Evolutionary conservation across 352 stramenopile species (phyloP), one percentile per base, ranked within the genome.

Genomic region (Blastocystis sp.): DNA sequence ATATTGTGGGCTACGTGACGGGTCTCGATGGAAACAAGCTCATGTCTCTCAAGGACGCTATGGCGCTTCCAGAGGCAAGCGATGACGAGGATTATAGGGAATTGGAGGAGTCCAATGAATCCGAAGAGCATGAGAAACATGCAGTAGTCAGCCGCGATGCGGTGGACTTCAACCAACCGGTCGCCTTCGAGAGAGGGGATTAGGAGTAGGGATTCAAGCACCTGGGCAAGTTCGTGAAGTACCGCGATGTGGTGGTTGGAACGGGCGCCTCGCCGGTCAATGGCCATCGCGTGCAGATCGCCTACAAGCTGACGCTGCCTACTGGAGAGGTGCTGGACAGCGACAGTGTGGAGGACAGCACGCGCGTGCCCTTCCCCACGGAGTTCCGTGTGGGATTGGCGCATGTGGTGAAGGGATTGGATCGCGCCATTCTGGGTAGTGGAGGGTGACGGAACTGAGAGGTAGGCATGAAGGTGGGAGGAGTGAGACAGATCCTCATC

Each of bases 311-410:
- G 17, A 82, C 43, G 2, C 74, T 82, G 1, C 74, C 74, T 34
- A 82, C 74, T 17, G 74, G 74, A 11, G 74, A 82, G 34, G 74
- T 82, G 19, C 38, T 82, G 48, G 74, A 82, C 41, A 82, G 74
- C 41, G 59, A 61, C 11, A 67, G 56, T 21, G 56, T 53, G 23
- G 74, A 82, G 9, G 11, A 82, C 17, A 62, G 23, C 38, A 82
- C 74, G 21, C 74, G 74, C 41, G 45, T 61, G 2, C 74, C 74
- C 2, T 82, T 82, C 53, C 74, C 74, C 28, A 34, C 10, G 9
- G 48, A 82, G 52, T 82, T 82, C 52, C 45, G 74, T 1, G 53
- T 82, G 10, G 74, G 74, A 40, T 43, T 82, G 38, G 74, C 48
- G 40, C 74, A 82, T 48, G 59, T 82, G 11, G 53, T 61, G 45